Evolutionary conservation across 768 basidiomycete genomes (phyloP).

Genomic region (Exidia glandulosa): DNA sequence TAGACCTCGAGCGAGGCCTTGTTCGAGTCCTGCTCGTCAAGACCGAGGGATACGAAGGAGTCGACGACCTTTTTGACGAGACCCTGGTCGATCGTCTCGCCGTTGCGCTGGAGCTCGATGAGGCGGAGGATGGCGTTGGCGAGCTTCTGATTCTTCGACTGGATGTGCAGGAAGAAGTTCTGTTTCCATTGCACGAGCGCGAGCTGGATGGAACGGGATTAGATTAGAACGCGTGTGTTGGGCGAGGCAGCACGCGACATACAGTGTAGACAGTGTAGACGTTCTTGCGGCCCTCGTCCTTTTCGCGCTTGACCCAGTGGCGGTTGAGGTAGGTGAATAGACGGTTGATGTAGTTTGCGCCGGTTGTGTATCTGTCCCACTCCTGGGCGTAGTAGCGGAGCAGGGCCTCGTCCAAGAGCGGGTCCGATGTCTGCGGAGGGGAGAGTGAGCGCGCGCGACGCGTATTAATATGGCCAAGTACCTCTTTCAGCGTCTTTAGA

Average conservation of each 20-base stretch:
- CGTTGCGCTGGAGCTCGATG: conserved; percentile 89
- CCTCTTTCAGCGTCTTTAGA: conserved; percentile 54
- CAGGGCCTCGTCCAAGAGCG: conserved; percentile 75
- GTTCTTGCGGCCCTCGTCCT: conserved; percentile 91
- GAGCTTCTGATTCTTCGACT: conserved; percentile 69
- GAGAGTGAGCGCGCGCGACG: background rate
- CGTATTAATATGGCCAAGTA: conserved; percentile 20
- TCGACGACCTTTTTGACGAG: conserved; percentile 92
- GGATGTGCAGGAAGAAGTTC: conserved; percentile 83
- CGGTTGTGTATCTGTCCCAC: conserved; percentile 95
- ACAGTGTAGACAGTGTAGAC: conserved; percentile 96
- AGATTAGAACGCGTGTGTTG: background rate
- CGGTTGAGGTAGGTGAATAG: conserved; percentile 97
- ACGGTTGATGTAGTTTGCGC: conserved; percentile 94
- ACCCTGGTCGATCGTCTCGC: conserved; percentile 85
- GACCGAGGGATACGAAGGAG: conserved; percentile 85
- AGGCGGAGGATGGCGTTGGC: conserved; percentile 79
- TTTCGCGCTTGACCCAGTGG: conserved; percentile 97
- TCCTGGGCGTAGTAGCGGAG: conserved; percentile 84
- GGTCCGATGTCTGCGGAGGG: conserved; percentile 52
- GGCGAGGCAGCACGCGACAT: conserved; percentile 16
- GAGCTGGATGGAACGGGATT: conserved; percentile 39
- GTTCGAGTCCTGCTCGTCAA: conserved; percentile 87
- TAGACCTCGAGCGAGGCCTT: conserved; percentile 91
- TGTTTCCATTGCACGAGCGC: conserved; percentile 94